Base-by-base conservation (phyloP, 768 basidiomycete species). In the Calvatia gigantea region DNA sequence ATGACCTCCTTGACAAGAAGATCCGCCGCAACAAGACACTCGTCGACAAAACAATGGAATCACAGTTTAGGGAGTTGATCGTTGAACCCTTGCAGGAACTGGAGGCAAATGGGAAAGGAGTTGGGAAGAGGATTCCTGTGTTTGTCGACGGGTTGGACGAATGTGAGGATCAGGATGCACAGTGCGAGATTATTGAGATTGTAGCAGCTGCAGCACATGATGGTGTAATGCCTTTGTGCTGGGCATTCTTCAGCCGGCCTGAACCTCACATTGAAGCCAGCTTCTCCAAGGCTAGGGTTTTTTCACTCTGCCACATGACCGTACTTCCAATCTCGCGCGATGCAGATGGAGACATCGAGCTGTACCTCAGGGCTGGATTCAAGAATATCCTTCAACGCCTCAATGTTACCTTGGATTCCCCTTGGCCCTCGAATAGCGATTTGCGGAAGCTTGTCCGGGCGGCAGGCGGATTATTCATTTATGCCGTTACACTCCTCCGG, bases 401-500 rank as follows among this genome's bases (percentile, higher is more conserved):
- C 14, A 37, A 27, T n/a, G 8, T 42, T 4, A 3, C 23, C n/a
- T 9, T 3, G n/a, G 28, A 9, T 3, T 31, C 17, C 14, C 15
- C 27, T 0, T 62, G 61, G 61, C 63, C 63, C 0, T 45, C 57
- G 1, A 25, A 52, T 6, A 15, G 7, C 3, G 51, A 46, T 57
- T 35, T 64, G 4, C 8, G 49, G 12, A 50, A 4, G 6, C 46
- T 62, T 8, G 63, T 70, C 6, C 23, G 57, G 6, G 61, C 61
- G 31, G 57, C 68, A 0, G 55, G 58, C 0, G 63, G 67, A 0
- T 54, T 67, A 11, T 69, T 69, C 42, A 63, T 70, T 9, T 69
- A 66, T 49, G 64, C 66, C 1, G 32, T 62, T n/a, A 65, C 68
- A 0, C 63, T 66, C 3, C 46, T 64, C 43, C 63, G 63, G 45